Base-by-base conservation (phyloP, 768 basidiomycete species). In the Russula dissimulans region DNA sequence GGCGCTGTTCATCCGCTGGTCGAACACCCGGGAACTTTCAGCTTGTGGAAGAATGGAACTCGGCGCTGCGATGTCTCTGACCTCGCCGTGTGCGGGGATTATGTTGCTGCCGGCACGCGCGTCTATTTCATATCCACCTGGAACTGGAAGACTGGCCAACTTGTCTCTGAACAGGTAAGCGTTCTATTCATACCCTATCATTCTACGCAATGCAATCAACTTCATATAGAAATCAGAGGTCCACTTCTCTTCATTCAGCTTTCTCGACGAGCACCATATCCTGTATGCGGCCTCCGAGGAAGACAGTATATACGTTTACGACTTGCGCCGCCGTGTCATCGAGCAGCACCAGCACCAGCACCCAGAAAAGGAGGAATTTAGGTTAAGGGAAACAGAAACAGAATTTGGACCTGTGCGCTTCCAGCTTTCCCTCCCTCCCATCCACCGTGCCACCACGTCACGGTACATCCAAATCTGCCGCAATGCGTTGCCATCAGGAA, bases 191-290 rank as follows among this genome's bases (percentile, higher is more conserved):
- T n/a, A 9, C 7, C 14, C 10, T 14, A 14, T 32, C 29, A 15
- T 17, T 10, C 29, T 8, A 26, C 18, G n/a, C n/a, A 2, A 18
- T 5, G 6, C 3, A 45, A 8, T 47, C 6, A 7, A 17, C 6
- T 34, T 31, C 8, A 5, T 9, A 11, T 10, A 48, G 45, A 31
- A 53, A 12, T 42, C 60, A 0, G 31, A 56, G 5, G 50, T 47
- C 7, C 8, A 7, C 4, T 61, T 57, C 45, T 57, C 56, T 12
- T 61, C 60, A 4, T 61, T 57, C 15, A 50, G 57, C 18, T 61
- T 61, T 31, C 44, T 61, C n/a, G 60, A 61, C 7, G 56, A 61
- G n/a, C 45, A 53, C 17, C 60, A 61, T 31, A 61, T 61, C 22
- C 4, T 57, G 12, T 61, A 48, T 22, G 41, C 56, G 12, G 22